A percentile compares a stretch with the other conserved stretches of the same genome.
phyloP scores from a whole-genome alignment of 139 green algal species.

The Chlamydomonas applanata region DNA sequence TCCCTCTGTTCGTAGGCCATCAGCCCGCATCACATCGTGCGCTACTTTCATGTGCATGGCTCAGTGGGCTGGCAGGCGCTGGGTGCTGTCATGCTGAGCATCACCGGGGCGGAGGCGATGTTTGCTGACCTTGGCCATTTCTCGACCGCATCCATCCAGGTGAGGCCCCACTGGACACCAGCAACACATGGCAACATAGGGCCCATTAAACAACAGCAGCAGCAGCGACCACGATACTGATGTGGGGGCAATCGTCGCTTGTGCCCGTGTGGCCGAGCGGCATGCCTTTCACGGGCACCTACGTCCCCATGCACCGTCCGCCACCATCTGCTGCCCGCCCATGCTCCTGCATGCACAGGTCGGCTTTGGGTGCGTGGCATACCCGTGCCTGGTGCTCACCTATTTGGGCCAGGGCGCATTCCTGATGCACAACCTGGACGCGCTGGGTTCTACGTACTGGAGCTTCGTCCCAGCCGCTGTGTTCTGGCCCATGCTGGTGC shows the following conservation, averaged over 20 bases:
- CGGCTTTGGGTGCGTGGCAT: conserved; percentile 31
- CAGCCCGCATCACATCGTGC: conserved; percentile 18
- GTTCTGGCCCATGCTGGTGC: conserved; percentile 53
- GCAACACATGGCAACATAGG: too few species aligned
- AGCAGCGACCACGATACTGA: too few species aligned
- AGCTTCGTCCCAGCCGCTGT: conserved; percentile 20
- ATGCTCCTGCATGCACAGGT: conserved; percentile 7
- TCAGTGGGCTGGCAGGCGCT: conserved; percentile 43
- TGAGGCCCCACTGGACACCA: conserved; percentile 1
- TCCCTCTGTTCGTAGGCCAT: conserved; percentile 10
- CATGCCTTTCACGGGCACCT: too few species aligned
- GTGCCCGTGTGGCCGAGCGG: too few species aligned
- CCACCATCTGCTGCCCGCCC: neutral
- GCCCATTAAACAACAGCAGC: too few species aligned
- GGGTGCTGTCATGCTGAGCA: conserved; percentile 52
- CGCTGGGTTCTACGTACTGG: conserved; percentile 22
- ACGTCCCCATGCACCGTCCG: too few species aligned
- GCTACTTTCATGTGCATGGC: conserved; percentile 27
- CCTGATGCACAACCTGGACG: conserved; percentile 25
- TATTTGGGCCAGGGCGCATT: conserved; percentile 64
- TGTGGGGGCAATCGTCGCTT: too few species aligned
- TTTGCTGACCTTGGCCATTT: conserved; percentile 75
- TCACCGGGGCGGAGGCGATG: conserved; percentile 69
- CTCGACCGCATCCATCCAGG: conserved; percentile 29
- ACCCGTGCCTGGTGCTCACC: conserved; percentile 56